Base-by-base conservation (phyloP, 2,329 filamentous ascomycete species). In the Penicillium vulpinum region DNA sequence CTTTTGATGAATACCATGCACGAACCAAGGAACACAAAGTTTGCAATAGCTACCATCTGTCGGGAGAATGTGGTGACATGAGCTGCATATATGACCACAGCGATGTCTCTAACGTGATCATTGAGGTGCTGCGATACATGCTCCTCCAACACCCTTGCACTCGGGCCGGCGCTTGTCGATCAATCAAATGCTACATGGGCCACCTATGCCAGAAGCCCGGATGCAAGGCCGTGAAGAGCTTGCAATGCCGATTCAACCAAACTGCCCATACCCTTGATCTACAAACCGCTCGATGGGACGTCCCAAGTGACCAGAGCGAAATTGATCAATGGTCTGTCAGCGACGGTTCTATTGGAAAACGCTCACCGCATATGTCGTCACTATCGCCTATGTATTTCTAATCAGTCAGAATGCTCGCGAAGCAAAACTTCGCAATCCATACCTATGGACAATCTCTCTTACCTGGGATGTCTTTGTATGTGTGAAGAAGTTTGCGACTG, bases 1-100 rank as follows among this genome's bases (percentile, higher is more conserved):
- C 77, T 28, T 73, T 75, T 63, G 64, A 71, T 2, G 60, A 61
- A 9, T 83, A 80, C 63, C 72, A 74, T 21, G 65, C 68, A 11
- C 73, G 75, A 13, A 70, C 71, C 28, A 69, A 68, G 15, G 62
- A 68, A 2, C 67, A 71, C 18, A 82, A 81, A 61, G 73, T 80
- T 0, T 84, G 81, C 67, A 83, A 83, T 62, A 75, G 73, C 28
- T 75, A 76, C 56, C 78, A 82, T 54, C 70, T 84, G 0, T 72
- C 72, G 0, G 70, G 72, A 3, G 58, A 67, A 16, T 83, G 81
- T 61, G 63, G 64, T 29, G 67, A 67, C 39, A 59, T 66, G 40
- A 56, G 57, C 53, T 81, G 79, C 58, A 65, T 66, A 3, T 83
- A 74, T 61, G 80, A 83, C 48, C 82, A 84, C 62, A 67, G 62